These are phyloP conservation scores for Aspergillus fumigatus DNA, from an alignment of 2,329 filamentous ascomycete genomes.

Conservation along the genomic window DNA sequence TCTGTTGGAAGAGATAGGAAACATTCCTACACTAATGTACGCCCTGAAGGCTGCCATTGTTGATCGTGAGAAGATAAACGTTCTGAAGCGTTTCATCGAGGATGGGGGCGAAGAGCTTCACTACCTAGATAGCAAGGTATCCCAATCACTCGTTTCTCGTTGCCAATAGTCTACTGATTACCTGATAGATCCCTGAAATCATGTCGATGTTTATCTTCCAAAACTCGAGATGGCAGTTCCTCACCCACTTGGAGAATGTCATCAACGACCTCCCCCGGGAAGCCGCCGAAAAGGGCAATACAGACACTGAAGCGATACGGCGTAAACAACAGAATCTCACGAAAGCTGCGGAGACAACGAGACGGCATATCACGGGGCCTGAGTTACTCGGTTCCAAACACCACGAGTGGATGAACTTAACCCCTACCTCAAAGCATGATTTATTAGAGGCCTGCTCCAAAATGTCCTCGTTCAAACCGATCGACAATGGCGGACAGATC, in stretches of 20 bases:
- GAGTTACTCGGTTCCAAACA: constrained; percentile 80
- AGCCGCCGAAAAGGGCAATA: constrained; percentile 38
- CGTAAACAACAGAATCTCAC: constrained; percentile 64
- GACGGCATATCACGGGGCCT: constrained; percentile 72
- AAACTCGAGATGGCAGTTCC: constrained; percentile 71
- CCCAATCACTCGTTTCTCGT: not conserved
- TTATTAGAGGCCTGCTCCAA: constrained; percentile 20
- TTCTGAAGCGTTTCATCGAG: constrained; percentile 74
- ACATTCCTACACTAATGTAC: constrained; percentile 65
- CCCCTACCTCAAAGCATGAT: constrained; percentile 20
- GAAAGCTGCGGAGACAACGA: constrained; percentile 68
- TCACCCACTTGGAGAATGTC: constrained; percentile 64
- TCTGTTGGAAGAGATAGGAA: constrained; percentile 51
- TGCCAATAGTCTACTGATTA: not conserved
- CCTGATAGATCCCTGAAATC: constrained; percentile 66
- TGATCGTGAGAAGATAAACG: constrained; percentile 86
- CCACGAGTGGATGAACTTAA: constrained; percentile 28
- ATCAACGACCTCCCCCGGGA: constrained; percentile 51
- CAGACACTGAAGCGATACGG: constrained; percentile 40
- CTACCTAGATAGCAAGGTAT: constrained; percentile 62
- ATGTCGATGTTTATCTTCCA: constrained; percentile 89
- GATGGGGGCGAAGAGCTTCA: constrained; percentile 70
- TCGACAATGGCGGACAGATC: constrained; percentile 40
- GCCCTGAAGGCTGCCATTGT: constrained; percentile 67
- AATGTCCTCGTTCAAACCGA: constrained; percentile 16